Percentiles rank a stretch among this genome's conserved stretches.
These are phyloP conservation scores for Verticillium alfalfae DNA, from an alignment of 2,329 filamentous ascomycete genomes.

Conservation along the genomic window DNA sequence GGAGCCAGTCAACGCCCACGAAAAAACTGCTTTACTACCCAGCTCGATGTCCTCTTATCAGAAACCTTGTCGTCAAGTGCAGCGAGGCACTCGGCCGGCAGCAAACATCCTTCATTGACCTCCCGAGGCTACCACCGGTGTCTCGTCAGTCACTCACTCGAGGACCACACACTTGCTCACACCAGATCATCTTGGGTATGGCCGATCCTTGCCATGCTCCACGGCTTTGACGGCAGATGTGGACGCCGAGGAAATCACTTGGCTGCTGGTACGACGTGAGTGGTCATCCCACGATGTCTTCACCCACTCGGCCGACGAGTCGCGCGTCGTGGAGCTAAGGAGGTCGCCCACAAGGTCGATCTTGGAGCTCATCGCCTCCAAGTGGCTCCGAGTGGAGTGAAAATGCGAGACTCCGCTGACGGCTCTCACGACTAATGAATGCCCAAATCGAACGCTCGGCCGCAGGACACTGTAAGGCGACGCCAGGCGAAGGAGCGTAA, in stretches of 20 bases:
- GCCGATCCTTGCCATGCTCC: neutral
- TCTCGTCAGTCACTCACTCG: neutral
- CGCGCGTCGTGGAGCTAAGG: neutral
- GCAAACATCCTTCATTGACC: neutral
- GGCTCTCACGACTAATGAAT: neutral
- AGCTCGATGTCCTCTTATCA: neutral
- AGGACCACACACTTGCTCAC: neutral
- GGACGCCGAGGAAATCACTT: neutral
- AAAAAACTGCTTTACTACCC: neutral
- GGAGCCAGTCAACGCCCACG: neutral
- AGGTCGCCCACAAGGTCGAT: neutral
- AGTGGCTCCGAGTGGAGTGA: neutral
- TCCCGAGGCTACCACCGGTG: too few relatives aligned
- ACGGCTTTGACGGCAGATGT: neutral
- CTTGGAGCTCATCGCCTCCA: neutral
- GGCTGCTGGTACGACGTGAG: neutral
- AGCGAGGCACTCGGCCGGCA: too few relatives aligned
- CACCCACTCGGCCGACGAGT: neutral
- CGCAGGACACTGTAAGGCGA: neutral
- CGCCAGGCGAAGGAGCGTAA: neutral
- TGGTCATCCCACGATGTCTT: neutral
- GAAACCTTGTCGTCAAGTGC: neutral
- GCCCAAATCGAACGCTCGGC: neutral
- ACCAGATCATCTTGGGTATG: neutral
- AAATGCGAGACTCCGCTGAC: neutral